Percentiles rank a stretch among this genome's conserved stretches.
phyloP scores from a whole-genome alignment of 768 basidiomycete genomes.

The Pulveroboletus frians region DNA sequence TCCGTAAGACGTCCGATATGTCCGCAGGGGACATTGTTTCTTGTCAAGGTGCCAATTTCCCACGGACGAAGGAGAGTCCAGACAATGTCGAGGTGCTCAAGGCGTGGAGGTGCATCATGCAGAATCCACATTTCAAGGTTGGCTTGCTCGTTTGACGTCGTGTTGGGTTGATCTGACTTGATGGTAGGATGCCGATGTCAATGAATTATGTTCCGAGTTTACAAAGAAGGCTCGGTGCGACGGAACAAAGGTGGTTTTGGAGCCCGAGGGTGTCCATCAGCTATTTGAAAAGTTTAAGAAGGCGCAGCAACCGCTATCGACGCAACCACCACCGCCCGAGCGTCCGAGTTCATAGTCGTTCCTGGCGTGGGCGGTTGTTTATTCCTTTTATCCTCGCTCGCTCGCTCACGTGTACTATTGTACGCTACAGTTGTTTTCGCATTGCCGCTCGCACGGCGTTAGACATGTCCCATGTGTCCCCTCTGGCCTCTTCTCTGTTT shows the following conservation, averaged over 20 bases:
- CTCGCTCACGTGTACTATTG: constrained; percentile 16
- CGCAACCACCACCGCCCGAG: constrained; percentile 9
- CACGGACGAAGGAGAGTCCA: constrained; percentile 62
- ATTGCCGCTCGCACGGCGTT: background rate
- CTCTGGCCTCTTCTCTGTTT: background rate
- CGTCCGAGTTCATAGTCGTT: constrained; percentile 11
- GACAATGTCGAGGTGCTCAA: constrained; percentile 72
- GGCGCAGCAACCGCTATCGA: constrained; percentile 9
- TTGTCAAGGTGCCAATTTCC: constrained; percentile 65
- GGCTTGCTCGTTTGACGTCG: background rate
- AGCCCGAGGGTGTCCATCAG: constrained; percentile 40
- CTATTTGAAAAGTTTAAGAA: constrained; percentile 41
- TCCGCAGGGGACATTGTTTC: constrained; percentile 50
- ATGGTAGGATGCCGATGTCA: constrained; percentile 67
- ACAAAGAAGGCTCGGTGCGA: constrained; percentile 79
- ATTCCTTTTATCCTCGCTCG: constrained; percentile 14
- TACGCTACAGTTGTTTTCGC: background rate
- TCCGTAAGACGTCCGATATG: constrained; percentile 41
- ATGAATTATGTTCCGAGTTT: constrained; percentile 74
- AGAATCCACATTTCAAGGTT: constrained; percentile 73
- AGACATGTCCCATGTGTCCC: background rate
- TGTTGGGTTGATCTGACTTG: background rate
- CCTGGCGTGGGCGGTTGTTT: constrained; percentile 2
- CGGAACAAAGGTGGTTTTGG: constrained; percentile 77
- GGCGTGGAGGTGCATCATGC: constrained; percentile 74